phyloP scores from a whole-genome alignment of 1,284 basidiomycete species.

The Cutaneotrichosporon dermatis region DNA sequence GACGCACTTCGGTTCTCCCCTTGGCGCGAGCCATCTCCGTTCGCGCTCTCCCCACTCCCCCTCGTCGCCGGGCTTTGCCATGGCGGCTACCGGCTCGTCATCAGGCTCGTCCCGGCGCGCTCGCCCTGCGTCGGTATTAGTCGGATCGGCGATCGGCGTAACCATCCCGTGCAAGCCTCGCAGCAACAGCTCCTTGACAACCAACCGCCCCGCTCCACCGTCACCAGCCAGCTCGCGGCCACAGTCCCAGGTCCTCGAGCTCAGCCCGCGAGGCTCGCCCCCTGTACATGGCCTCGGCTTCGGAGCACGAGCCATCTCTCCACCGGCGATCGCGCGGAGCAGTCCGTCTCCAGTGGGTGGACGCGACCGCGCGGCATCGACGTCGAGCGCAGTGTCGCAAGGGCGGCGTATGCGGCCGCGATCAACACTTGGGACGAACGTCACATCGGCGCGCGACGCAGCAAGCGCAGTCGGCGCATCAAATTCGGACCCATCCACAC shows the following conservation, averaged over 20 bases:
- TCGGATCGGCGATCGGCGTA: background rate
- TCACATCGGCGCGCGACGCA: background rate
- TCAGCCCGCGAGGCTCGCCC: slow-evolving; percentile 9
- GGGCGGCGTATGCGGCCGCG: slow-evolving; percentile 8
- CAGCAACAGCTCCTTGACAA: slow-evolving; percentile 25
- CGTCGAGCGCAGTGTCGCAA: background rate
- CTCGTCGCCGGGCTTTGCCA: background rate
- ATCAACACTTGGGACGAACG: slow-evolving; percentile 9
- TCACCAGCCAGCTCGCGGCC: slow-evolving; percentile 37
- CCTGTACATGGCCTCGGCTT: background rate
- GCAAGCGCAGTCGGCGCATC: background rate
- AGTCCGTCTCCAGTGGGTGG: background rate
- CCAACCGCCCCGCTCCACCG: slow-evolving; percentile 39
- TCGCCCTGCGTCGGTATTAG: slow-evolving; percentile 1
- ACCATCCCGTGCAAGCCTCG: slow-evolving; percentile 18
- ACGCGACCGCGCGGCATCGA: slow-evolving; percentile 8
- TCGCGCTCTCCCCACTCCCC: background rate
- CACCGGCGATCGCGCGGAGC: background rate
- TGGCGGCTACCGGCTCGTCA: background rate
- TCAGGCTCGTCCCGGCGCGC: slow-evolving; percentile 1
- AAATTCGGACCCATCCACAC: background rate
- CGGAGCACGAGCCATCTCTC: background rate
- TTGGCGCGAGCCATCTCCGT: background rate
- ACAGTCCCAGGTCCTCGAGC: slow-evolving; percentile 23
- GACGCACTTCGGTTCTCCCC: background rate